phyloP scores from a whole-genome alignment of 1,139 yeast species.

The Candida albicans region DNA sequence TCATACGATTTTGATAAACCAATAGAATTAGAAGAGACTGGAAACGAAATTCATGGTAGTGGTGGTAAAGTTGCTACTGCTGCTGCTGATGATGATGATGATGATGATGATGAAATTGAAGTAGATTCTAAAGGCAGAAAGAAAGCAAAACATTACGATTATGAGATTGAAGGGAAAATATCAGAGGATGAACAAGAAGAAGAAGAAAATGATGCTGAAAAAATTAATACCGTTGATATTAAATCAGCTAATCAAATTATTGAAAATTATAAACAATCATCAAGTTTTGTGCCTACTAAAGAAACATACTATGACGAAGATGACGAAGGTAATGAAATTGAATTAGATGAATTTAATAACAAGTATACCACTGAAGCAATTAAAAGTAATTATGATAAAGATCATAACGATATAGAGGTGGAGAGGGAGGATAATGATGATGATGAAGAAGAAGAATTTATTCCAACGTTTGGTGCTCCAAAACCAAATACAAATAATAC shows the following conservation, averaged over 20 bases:
- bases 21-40: conserved; percentile 42
- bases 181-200: conserved; percentile 22
- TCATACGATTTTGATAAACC: conserved; percentile 65
- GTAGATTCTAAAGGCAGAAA: conserved; percentile 50
- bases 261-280: conserved; percentile 21
- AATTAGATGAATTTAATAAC: conserved; percentile 27
- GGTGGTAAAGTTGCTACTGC: conserved; percentile 47
- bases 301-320: conserved; percentile 46
- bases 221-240: conserved; percentile 21
- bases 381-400: conserved; percentile 26
- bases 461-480: conserved; percentile 49
- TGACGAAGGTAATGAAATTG: conserved; percentile 40
- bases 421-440: conserved; percentile 14
- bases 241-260: conserved; percentile 21
- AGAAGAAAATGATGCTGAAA: conserved; percentile 21
- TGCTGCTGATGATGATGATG: conserved; percentile 42
- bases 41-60: conserved; percentile 42
- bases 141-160: conserved; percentile 35
- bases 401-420: conserved; percentile 19
- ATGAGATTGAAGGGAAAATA: conserved; percentile 35
- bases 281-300: conserved; percentile 23
- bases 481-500: conserved; percentile 41
- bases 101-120: conserved; percentile 42
- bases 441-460: conserved; percentile 33
- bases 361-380: conserved; percentile 32